These are phyloP conservation scores for Plasmodium inui DNA, from an alignment of 169 alveolate species.

Conservation along the genomic window DNA sequence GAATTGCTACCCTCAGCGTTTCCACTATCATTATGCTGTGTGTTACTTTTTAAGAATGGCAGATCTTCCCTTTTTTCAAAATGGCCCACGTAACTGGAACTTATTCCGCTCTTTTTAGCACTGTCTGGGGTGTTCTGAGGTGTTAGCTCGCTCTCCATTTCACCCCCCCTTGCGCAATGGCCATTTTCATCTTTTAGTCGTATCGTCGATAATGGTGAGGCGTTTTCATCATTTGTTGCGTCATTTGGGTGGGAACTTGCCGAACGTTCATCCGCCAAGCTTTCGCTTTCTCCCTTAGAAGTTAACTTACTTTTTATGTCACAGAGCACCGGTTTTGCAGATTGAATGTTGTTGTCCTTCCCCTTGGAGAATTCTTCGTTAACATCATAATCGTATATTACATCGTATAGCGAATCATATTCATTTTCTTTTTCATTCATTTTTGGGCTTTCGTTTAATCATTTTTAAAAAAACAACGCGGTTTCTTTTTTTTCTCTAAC, in stretches of 20 bases:
- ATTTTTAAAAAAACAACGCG: slow-evolving; percentile 14
- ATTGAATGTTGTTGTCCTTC: not conserved
- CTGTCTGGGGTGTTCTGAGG: not conserved
- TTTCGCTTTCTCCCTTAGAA: slow-evolving; percentile 2
- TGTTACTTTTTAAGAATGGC: not conserved
- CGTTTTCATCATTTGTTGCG: not conserved
- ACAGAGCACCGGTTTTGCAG: not conserved
- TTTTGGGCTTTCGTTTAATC: slow-evolving; percentile 20
- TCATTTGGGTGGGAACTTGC: not conserved
- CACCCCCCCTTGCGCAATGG: not conserved
- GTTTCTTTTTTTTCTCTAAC: not conserved
- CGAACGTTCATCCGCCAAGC: not conserved
- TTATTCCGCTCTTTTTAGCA: not conserved
- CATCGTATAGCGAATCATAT: slow-evolving; percentile 63
- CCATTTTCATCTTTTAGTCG: not conserved
- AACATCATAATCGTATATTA: slow-evolving; percentile 55
- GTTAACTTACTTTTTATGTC: slow-evolving; percentile 19
- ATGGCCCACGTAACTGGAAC: not conserved
- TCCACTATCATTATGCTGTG: not conserved
- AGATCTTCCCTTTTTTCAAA: not conserved
- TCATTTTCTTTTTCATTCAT: slow-evolving; percentile 59
- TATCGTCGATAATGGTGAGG: not conserved
- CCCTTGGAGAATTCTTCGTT: slow-evolving; percentile 29
- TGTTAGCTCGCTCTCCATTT: not conserved
- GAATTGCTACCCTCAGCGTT: not conserved